A percentile compares a stretch with the other conserved stretches of the same genome.
Evolutionary conservation across 495 filamentous ascomycete genomes (phyloP).

Genomic region (Margaritispora aquatica): DNA sequence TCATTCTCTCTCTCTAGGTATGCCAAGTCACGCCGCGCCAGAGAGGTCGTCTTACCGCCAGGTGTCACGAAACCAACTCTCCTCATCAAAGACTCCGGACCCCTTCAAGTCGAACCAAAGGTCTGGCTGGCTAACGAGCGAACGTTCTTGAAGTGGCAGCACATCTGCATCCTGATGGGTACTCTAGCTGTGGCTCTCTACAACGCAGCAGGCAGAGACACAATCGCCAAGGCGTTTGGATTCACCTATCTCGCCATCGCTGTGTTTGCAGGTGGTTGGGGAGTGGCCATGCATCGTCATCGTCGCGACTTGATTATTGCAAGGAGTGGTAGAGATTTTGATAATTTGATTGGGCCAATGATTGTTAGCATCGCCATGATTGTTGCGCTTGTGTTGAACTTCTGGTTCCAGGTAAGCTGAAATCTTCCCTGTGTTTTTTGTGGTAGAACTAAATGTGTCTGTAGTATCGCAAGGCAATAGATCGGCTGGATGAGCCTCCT

Average conservation of each 20-base stretch:
- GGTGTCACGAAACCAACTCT: conserved; percentile 76
- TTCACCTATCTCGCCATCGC: conserved; percentile 78
- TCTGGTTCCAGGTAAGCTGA: conserved; percentile 65
- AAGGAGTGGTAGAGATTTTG: conserved; percentile 86
- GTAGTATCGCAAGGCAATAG: not conserved
- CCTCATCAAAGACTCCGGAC: conserved; percentile 90
- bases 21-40: conserved; percentile 44
- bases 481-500: not conserved
- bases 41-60: conserved; percentile 53
- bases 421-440: not conserved
- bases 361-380: conserved; percentile 76
- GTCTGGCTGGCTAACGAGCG: conserved; percentile 98
- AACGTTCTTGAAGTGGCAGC: conserved; percentile 97
- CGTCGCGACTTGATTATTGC: conserved; percentile 72
- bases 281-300: conserved; percentile 72
- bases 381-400: conserved; percentile 77
- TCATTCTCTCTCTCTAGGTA: conserved; percentile 69
- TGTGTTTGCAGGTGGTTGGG: conserved; percentile 78
- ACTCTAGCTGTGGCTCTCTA: conserved; percentile 77
- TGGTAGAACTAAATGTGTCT: not conserved
- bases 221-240: conserved; percentile 66
- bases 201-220: conserved; percentile 75
- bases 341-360: conserved; percentile 77
- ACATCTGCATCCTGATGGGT: conserved; percentile 81
- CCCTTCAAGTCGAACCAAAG: conserved; percentile 88